These are phyloP conservation scores for Lanmaoa pseudosensibilis DNA, from an alignment of 768 basidiomycete genomes.

Conservation along the genomic window DNA sequence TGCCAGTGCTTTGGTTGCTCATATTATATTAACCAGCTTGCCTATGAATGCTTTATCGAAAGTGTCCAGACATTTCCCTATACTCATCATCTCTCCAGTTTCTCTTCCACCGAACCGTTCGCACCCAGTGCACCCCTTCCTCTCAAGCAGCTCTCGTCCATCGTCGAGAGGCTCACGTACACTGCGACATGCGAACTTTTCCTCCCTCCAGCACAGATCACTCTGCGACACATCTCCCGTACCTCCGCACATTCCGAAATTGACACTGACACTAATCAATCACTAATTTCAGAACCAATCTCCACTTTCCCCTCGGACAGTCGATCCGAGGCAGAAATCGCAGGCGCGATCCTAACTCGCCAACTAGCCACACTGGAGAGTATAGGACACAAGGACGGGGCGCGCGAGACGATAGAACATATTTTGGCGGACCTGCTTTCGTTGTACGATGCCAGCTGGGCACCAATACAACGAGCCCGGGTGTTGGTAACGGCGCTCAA, in stretches of 20 bases:
- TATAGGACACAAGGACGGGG: constrained; percentile 58
- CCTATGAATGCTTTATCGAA: constrained; percentile 55
- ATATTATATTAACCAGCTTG: constrained; percentile 42
- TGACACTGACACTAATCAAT: neutral
- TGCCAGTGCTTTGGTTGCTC: neutral
- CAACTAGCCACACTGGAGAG: constrained; percentile 58
- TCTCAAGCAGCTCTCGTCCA: constrained; percentile 54
- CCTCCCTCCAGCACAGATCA: constrained; percentile 48
- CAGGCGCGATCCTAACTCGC: constrained; percentile 59
- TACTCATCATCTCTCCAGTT: constrained; percentile 17
- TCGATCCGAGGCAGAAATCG: constrained; percentile 28
- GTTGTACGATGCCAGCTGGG: constrained; percentile 46
- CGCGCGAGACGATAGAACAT: constrained; percentile 37
- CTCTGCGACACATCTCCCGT: constrained; percentile 34
- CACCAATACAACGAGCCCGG: constrained; percentile 61
- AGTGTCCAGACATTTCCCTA: constrained; percentile 59
- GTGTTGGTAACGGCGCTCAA: constrained; percentile 56
- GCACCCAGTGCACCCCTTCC: constrained; percentile 36
- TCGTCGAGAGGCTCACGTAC: constrained; percentile 68
- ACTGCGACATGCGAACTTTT: constrained; percentile 68
- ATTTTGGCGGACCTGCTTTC: constrained; percentile 51
- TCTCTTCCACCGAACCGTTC: constrained; percentile 35
- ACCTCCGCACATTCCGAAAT: neutral
- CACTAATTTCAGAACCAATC: neutral
- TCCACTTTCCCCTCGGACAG: constrained; percentile 19